Evolutionary conservation across 1,139 yeast genomes (phyloP).

Genomic region (Sugiyamaella novakii): DNA sequence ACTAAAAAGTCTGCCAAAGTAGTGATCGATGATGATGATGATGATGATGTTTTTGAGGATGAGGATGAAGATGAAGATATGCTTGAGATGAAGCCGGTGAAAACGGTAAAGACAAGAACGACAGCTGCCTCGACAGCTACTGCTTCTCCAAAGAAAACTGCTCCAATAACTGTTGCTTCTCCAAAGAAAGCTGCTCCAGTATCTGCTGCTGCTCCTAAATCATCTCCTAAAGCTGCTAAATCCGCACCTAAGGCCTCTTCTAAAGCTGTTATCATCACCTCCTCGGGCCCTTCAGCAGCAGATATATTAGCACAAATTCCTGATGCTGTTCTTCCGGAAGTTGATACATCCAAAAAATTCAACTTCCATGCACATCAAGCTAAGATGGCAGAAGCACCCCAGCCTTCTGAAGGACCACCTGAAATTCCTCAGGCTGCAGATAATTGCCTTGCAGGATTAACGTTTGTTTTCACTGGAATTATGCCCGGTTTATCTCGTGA

Average conservation of each 20-base stretch:
- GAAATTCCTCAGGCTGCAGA: constrained; percentile 76
- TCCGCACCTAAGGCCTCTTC: constrained; percentile 1
- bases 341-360: constrained; percentile 50
- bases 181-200: constrained; percentile 12
- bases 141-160: constrained; percentile 1
- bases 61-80: constrained; percentile 37
- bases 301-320: constrained; percentile 63
- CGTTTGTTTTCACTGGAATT: constrained; percentile 92
- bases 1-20: constrained; percentile 26
- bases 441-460: constrained; percentile 80
- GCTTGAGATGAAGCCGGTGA: constrained; percentile 19
- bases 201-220: constrained; percentile 13
- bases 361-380: constrained; percentile 56
- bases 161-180: constrained; percentile 13
- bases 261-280: constrained; percentile 8
- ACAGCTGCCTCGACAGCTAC: not conserved
- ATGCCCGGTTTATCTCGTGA: constrained; percentile 78
- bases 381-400: constrained; percentile 26
- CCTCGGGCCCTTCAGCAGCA: constrained; percentile 46
- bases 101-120: not conserved
- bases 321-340: constrained; percentile 67
- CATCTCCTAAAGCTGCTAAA: constrained; percentile 20
- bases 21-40: constrained; percentile 6
- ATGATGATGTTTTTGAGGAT: constrained; percentile 26
- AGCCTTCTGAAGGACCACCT: constrained; percentile 24